Base-by-base conservation (phyloP, 1,139 yeast genomes). In the Kurtzmaniella natalensis region DNA sequence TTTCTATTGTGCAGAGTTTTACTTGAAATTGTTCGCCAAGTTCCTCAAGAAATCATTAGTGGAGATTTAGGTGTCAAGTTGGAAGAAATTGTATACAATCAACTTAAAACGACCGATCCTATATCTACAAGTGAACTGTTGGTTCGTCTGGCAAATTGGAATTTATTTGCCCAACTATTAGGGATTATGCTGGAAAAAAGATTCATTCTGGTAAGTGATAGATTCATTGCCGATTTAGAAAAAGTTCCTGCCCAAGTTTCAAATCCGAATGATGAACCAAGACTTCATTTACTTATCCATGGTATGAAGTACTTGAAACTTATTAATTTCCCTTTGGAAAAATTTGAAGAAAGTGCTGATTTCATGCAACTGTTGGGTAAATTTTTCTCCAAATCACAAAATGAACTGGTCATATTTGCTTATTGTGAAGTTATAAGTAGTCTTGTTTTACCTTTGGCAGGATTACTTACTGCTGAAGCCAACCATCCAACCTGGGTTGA, bases 401-500 rank as follows among this genome's bases (percentile, higher is more conserved):
- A 81, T 42, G 78, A 78, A 37, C 70, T 78, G 3, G 70, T 84
- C 1, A 64, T 80, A 18, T 65, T 76, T 41, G 94, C 95, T 1
- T 94, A 92, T 53, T 84, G 94, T 33, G 95, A 87, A 42, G 94
- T 87, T 1, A 66, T 89, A 28, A 72, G 83, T 35, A 81, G 76
- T 39, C 69, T 94, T 26, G 59, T 94, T 3, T 59, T 86, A 29
- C 95, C 97, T 0, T 60, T 92, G 27, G 95, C 96, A 0, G 94
- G 87, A 14, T 70, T 76, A 2, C 70, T 89, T 23, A 86, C 96
- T 0, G 98, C 96, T 0, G 99, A 94, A 54, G 88, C 88, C 1
- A 92, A 94, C 50, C 95, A 88, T 55, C 98, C 98, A 3, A 78
- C 84, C 1, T 94, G 98, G 99, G 81, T 82, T 0, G 84, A 79